Percentiles rank a stretch among this genome's conserved stretches.
Evolutionary conservation across 1,284 basidiomycete species (phyloP).

Genomic region (Apiotrichum porosum): DNA sequence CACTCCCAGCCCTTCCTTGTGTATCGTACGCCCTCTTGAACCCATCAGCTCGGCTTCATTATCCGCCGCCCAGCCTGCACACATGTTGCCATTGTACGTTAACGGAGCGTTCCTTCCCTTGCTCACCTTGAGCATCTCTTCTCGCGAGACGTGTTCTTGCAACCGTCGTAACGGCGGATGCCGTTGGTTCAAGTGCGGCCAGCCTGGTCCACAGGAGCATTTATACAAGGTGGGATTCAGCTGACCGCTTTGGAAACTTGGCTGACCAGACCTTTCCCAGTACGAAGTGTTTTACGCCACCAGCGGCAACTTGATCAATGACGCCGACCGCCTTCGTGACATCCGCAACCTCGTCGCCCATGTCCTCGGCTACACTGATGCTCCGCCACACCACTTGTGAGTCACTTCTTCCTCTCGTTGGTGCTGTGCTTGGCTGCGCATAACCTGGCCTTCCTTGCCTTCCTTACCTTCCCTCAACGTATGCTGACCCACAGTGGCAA

Average conservation of each 20-base stretch:
- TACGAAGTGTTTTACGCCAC: slow-evolving; percentile 17
- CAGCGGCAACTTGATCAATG: slow-evolving; percentile 7
- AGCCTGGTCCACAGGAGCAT: slow-evolving; percentile 15
- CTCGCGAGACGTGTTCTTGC: background rate
- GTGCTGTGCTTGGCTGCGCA: too few relatives aligned
- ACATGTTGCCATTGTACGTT: background rate
- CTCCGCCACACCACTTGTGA: slow-evolving; percentile 10
- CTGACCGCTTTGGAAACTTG: background rate
- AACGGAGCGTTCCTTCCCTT: background rate
- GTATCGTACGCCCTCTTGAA: too few relatives aligned
- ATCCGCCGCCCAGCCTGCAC: too few relatives aligned
- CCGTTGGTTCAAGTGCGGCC: slow-evolving; percentile 15
- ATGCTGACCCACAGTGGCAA: slow-evolving; percentile 7
- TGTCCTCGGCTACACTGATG: slow-evolving; percentile 8
- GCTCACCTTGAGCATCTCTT: background rate
- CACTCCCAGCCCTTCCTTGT: too few relatives aligned
- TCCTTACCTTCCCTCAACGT: too few relatives aligned
- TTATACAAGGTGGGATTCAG: slow-evolving; percentile 17
- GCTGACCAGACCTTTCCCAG: background rate
- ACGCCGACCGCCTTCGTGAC: slow-evolving; percentile 1
- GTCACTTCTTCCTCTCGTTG: too few relatives aligned
- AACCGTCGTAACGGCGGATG: slow-evolving; percentile 4
- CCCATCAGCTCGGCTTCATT: too few relatives aligned
- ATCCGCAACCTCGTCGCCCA: slow-evolving; percentile 2
- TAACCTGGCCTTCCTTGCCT: too few relatives aligned